Percentiles rank a stretch among this genome's conserved stretches.
Evolutionary conservation across 805 yeast genomes (phyloP).

Genomic region (Myxozyma kluyveri): DNA sequence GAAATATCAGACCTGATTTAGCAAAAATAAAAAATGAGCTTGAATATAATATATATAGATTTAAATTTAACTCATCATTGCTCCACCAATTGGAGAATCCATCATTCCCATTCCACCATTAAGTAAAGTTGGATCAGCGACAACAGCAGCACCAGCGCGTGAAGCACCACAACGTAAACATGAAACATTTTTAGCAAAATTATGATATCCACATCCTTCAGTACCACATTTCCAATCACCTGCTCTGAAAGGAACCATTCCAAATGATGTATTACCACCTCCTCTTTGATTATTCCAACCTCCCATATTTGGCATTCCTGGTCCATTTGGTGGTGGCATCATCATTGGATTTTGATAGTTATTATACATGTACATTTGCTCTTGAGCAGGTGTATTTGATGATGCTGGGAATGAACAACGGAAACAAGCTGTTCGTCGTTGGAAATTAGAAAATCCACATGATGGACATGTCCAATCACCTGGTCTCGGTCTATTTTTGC

Average conservation of each 20-base stretch:
- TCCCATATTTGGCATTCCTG: constrained; percentile 17
- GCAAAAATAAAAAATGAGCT: not conserved
- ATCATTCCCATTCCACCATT: constrained; percentile 29
- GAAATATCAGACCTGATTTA: too few relatives aligned
- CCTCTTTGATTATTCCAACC: constrained; percentile 29
- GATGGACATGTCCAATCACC: constrained; percentile 99
- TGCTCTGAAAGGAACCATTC: constrained; percentile 87
- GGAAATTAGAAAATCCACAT: constrained; percentile 93
- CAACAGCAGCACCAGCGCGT: constrained; percentile 40
- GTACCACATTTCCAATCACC: constrained; percentile 93
- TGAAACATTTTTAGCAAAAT: constrained; percentile 83
- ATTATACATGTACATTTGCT: constrained; percentile 46
- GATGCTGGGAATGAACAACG: constrained; percentile 83
- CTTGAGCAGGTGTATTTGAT: constrained; percentile 67
- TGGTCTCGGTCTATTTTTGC: constrained; percentile 86
- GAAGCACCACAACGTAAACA: constrained; percentile 89
- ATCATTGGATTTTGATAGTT: constrained; percentile 29
- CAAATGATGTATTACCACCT: constrained; percentile 33
- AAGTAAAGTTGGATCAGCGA: constrained; percentile 31
- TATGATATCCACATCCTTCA: constrained; percentile 79
- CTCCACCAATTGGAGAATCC: constrained; percentile 19
- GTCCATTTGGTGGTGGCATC: constrained; percentile 20
- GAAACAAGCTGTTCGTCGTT: constrained; percentile 89
- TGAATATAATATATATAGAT: too few relatives aligned
- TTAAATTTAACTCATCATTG: constrained; percentile 16